phyloP scores from a whole-genome alignment of 306 rosid genomes.

The Sindora glabra region DNA sequence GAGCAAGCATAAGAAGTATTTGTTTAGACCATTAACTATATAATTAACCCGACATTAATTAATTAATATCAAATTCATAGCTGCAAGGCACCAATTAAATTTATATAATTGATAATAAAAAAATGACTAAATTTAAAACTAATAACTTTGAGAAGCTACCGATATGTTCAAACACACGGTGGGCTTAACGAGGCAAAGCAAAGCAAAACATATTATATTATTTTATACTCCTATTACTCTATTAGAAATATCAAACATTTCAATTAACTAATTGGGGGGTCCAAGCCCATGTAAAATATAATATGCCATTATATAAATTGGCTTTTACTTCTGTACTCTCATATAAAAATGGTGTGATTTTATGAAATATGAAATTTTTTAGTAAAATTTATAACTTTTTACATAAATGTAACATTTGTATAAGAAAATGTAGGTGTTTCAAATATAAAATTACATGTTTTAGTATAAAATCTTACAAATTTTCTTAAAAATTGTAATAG shows the following conservation, averaged over 20 bases:
- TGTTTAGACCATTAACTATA: too few relatives aligned
- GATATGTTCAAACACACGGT: constrained; percentile 18
- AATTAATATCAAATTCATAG: constrained; percentile 13
- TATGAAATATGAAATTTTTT: too few relatives aligned
- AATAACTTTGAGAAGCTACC: constrained; percentile 19
- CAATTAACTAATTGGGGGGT: constrained; percentile 19
- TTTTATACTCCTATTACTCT: background rate
- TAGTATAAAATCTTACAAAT: too few relatives aligned
- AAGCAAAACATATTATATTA: too few relatives aligned
- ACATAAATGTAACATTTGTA: too few relatives aligned
- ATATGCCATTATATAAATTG: constrained; percentile 11
- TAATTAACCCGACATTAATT: background rate
- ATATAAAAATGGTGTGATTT: too few relatives aligned
- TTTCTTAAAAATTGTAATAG: too few relatives aligned
- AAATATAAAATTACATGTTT: too few relatives aligned
- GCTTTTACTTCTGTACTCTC: too few relatives aligned
- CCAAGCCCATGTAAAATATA: constrained; percentile 23
- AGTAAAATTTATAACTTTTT: too few relatives aligned
- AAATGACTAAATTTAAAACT: background rate
- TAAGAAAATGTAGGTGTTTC: too few relatives aligned
- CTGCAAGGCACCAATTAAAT: constrained; percentile 18
- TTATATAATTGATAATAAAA: background rate
- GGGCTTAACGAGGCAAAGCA: constrained; percentile 33
- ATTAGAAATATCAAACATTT: constrained; percentile 8
- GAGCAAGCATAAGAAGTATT: background rate